Evolutionary conservation across 2,329 filamentous ascomycete genomes (phyloP), one percentile per base, ranked within the genome.

Genomic region (Diaporthe sp.): DNA sequence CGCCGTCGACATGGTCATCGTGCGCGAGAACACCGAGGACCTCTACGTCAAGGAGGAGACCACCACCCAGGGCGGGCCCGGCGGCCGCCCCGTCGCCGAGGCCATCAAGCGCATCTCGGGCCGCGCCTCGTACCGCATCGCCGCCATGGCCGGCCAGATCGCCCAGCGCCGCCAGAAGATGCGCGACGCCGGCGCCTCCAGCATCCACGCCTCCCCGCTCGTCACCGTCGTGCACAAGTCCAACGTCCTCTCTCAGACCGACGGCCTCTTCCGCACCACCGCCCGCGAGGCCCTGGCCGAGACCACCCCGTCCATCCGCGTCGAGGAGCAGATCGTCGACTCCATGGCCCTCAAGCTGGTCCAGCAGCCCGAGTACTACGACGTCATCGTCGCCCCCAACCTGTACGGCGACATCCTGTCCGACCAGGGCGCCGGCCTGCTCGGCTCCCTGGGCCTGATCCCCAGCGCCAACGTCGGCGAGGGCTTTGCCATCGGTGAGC

Each of bases 301-400:
- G 71, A 79, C 90, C 17, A 89, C 87, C 79, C 85, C 86, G 10
- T 74, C 79, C 76, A 87, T 98, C 72, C 86, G 87, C 57, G 89
- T 98, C 73, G 97, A 98, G 86, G 97, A 98, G 89, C 97, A 99
- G 88, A 99, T 99, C 80, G 96, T 99, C 78, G 97, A 99, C 87
- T 96, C 94, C 77, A 99, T 99, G 97, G 95, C 98, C 75, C 98
- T 98, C 92, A 98, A 98, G 89, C 94, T 99, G 75, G 98, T 98
- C 92, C 95, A 96, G 77, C 95, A 98, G 86, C 97, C 97, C 58
- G 90, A 93, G 82, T 94, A 93, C 82, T 99, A 98, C 91, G 97
- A 99, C 84, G 96, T 98, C 79, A 98, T 99, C 80, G 97, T 99
- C 62, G 97, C 96, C 12, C 97, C 96, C 71, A 98, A 98, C 87